Evolutionary conservation across 495 filamentous ascomycete genomes (phyloP).

Genomic region (Pseudevernia furfuracea): DNA sequence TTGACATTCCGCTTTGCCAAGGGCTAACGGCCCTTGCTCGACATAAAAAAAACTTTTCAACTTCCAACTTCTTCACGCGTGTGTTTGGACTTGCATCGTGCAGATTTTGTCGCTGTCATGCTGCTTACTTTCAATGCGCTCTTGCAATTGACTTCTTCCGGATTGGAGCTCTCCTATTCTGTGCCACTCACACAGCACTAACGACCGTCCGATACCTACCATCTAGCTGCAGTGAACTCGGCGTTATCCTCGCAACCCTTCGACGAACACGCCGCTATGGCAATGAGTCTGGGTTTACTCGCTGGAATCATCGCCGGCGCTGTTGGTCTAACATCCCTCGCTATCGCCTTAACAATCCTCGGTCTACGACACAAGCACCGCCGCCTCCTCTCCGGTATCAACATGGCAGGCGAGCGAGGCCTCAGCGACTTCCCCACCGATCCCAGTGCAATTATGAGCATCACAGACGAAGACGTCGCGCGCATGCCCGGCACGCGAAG

Average conservation of each 20-base stretch:
- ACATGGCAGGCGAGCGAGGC: constrained; percentile 21
- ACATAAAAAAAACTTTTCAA: neutral
- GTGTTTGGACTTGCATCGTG: constrained; percentile 2
- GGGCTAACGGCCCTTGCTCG: constrained; percentile 6
- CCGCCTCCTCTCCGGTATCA: constrained; percentile 30
- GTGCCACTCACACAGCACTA: neutral
- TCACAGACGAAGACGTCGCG: constrained; percentile 24
- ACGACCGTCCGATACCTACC: neutral
- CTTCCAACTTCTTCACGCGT: neutral
- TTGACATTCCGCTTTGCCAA: constrained; percentile 18
- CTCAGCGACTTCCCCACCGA: constrained; percentile 21
- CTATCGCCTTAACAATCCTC: constrained; percentile 33
- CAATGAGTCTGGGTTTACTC: constrained; percentile 11
- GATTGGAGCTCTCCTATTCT: neutral
- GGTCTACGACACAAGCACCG: constrained; percentile 39
- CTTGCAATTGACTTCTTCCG: neutral
- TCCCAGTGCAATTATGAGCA: constrained; percentile 26
- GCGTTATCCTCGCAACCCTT: neutral
- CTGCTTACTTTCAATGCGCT: neutral
- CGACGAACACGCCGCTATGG: neutral
- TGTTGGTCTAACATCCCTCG: constrained; percentile 34
- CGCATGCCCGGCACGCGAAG: constrained; percentile 34
- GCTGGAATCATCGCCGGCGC: constrained; percentile 41
- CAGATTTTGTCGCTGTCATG: neutral
- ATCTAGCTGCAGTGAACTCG: neutral